Conservation (phyloP, 192 early-diverging fungal species). For the Coemansia sp. region DNA sequence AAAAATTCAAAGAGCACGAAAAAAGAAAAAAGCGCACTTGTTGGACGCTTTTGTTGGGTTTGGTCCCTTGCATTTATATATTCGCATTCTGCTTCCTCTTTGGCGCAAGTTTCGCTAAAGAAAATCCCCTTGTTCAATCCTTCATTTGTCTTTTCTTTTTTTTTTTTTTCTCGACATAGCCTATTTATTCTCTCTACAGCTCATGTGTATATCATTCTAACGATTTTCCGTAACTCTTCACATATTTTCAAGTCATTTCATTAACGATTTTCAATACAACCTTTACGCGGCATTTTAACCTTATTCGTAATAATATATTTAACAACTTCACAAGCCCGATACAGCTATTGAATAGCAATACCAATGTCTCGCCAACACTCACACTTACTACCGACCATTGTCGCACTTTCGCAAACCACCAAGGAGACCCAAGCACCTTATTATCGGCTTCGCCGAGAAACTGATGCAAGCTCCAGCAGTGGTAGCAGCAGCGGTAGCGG, state of each 20-base stretch:
- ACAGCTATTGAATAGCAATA: not conserved
- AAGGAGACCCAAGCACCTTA: constrained; percentile 1
- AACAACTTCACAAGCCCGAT: too few relatives aligned
- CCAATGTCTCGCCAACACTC: not conserved
- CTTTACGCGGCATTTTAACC: not conserved
- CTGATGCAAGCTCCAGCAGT: not conserved
- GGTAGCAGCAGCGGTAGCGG: constrained; percentile 6
- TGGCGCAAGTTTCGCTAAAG: not conserved
- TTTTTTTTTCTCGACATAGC: not conserved
- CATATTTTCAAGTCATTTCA: not conserved
- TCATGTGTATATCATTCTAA: not conserved
- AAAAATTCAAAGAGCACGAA: not conserved
- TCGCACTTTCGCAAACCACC: constrained; percentile 2
- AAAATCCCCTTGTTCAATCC: not conserved
- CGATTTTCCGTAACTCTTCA: not conserved
- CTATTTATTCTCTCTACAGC: not conserved
- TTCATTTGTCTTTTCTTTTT: not conserved
- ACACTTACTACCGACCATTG: constrained; percentile 7
- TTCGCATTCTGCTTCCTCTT: not conserved
- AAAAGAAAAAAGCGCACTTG: not conserved
- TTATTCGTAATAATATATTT: too few relatives aligned
- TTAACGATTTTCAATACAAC: not conserved
- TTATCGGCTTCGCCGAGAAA: not conserved
- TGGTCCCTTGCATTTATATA: not conserved
- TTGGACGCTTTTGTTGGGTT: not conserved